Percentiles rank a stretch among this genome's conserved stretches.
Evolutionary conservation across 2,329 filamentous ascomycete genomes (phyloP).

Genomic region (Claviceps paspali): DNA sequence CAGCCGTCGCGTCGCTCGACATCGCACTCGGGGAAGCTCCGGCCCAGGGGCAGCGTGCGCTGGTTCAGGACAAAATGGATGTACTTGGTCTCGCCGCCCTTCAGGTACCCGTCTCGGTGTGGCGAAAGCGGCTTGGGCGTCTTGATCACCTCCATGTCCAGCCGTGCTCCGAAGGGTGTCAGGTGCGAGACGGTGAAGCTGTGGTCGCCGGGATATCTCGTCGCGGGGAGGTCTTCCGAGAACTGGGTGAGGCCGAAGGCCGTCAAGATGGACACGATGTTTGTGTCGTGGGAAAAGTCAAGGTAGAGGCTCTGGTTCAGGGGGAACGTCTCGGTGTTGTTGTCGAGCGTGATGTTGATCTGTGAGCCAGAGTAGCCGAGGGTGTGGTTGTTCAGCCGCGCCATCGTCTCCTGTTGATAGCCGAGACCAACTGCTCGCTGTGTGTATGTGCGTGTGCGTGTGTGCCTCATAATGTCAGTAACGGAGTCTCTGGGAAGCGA

Average conservation of each 20-base stretch:
- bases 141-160: slow-evolving; percentile 61
- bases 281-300: slow-evolving; percentile 67
- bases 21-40: slow-evolving; percentile 51
- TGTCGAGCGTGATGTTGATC: slow-evolving; percentile 57
- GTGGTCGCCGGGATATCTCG: slow-evolving; percentile 38
- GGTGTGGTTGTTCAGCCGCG: slow-evolving; percentile 53
- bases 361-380: slow-evolving; percentile 41
- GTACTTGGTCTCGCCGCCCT: slow-evolving; percentile 46
- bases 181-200: slow-evolving; percentile 52
- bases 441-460: no score
- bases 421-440: slow-evolving; percentile 56
- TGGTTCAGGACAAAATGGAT: slow-evolving; percentile 64
- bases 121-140: slow-evolving; percentile 47
- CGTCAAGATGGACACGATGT: slow-evolving; percentile 53
- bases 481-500: no score
- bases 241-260: slow-evolving; percentile 63
- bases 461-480: no score
- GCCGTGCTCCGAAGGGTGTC: slow-evolving; percentile 54
- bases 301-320: slow-evolving; percentile 59
- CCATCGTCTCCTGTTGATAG: slow-evolving; percentile 58
- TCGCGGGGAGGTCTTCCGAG: slow-evolving; percentile 38
- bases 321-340: slow-evolving; percentile 53
- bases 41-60: slow-evolving; percentile 53
- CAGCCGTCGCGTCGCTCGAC: slow-evolving; percentile 51
- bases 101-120: slow-evolving; percentile 36